phyloP scores from a whole-genome alignment of 2,329 filamentous ascomycete species.

The Talaromyces sp. region DNA sequence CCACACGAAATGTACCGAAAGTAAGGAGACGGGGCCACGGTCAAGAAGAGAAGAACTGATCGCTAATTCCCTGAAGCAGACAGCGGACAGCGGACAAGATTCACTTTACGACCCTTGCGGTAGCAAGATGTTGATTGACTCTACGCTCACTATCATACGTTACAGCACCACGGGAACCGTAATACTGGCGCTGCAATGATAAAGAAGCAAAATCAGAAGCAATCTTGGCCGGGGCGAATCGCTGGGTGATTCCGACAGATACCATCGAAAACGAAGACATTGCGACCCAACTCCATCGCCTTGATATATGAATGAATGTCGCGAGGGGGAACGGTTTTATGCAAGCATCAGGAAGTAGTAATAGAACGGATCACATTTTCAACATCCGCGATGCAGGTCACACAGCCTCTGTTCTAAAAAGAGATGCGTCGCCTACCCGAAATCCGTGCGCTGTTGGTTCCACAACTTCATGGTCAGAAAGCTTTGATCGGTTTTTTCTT shows the following conservation, averaged over 20 bases:
- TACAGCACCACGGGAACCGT: background rate
- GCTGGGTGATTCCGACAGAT: background rate
- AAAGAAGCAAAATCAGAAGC: background rate
- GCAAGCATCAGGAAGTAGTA: constrained; percentile 16
- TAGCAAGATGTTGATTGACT: background rate
- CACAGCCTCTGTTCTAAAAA: background rate
- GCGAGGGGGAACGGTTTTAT: constrained; percentile 16
- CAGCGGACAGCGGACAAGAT: background rate
- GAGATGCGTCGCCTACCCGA: background rate
- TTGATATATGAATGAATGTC: constrained; percentile 13
- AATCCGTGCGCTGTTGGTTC: background rate
- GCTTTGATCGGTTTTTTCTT: background rate
- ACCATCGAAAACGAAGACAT: background rate
- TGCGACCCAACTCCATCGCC: constrained; percentile 1
- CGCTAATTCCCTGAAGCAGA: background rate
- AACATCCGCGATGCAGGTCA: constrained; percentile 21
- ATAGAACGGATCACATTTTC: constrained; percentile 28
- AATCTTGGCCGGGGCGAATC: background rate
- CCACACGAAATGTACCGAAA: background rate
- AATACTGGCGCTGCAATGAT: background rate
- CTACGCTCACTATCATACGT: background rate
- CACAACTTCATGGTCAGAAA: background rate
- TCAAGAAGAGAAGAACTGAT: background rate
- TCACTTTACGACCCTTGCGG: background rate
- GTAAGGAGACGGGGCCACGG: background rate